Conservation (phyloP, 2,329 filamentous ascomycete species). For the Ophiosphaerella herpotricha region DNA sequence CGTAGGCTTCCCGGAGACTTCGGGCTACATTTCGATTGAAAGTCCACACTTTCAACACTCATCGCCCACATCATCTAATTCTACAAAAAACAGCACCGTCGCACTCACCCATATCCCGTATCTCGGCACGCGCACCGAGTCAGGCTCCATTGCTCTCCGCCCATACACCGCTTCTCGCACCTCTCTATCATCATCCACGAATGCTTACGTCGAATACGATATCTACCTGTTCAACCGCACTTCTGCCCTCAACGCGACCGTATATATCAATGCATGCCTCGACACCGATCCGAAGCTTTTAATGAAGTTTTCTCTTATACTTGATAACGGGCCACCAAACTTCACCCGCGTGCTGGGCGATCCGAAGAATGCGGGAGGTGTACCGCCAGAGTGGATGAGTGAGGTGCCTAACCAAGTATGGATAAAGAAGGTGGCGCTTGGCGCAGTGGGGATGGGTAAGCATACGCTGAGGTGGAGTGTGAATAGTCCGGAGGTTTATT, state of each 20-base stretch:
- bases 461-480: conserved; percentile 41
- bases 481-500: conserved; percentile 14
- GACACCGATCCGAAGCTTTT: conserved; percentile 53
- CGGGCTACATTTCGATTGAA: conserved; percentile 21
- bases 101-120: conserved; percentile 15
- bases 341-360: conserved; percentile 20
- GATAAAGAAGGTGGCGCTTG: conserved; percentile 40
- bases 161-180: conserved; percentile 15
- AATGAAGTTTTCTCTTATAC: conserved; percentile 52
- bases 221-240: conserved; percentile 22
- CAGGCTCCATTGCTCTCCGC: conserved; percentile 19
- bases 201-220: conserved; percentile 16
- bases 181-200: conserved; percentile 11
- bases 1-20: conserved; percentile 21
- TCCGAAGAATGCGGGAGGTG: conserved; percentile 40
- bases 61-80: background rate
- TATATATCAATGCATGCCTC: conserved; percentile 41
- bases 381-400: conserved; percentile 51
- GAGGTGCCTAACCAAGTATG: conserved; percentile 49
- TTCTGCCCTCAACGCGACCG: conserved; percentile 33
- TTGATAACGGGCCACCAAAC: conserved; percentile 12
- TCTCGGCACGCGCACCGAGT: conserved; percentile 19
- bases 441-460: conserved; percentile 18
- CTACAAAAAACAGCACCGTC: conserved; percentile 3
- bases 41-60: conserved; percentile 19